A percentile compares a stretch with the other conserved stretches of the same genome.
These are phyloP conservation scores for Capronia coronata DNA, from an alignment of 2,329 filamentous ascomycete genomes.

Conservation along the genomic window DNA sequence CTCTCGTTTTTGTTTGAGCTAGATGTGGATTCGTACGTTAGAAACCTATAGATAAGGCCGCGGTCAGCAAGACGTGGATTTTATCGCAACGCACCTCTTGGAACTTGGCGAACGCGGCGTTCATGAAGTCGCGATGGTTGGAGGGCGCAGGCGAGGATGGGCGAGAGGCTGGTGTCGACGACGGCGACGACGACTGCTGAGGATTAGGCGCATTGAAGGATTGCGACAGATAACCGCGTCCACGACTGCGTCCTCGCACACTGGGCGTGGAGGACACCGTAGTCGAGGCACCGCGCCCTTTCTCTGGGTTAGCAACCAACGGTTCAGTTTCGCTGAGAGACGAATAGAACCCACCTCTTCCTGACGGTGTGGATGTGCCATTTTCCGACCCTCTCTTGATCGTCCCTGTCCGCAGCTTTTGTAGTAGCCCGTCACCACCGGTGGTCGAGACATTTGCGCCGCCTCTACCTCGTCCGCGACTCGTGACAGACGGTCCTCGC, in stretches of 20 bases:
- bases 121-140: conserved; percentile 21
- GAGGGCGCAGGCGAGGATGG: conserved; percentile 17
- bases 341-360: conserved; percentile 16
- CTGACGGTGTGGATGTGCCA: conserved; percentile 3
- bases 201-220: conserved; percentile 18
- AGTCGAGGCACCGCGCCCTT: conserved; percentile 18
- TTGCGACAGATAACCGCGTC: conserved; percentile 19
- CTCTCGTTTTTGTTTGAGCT: conserved; percentile 47
- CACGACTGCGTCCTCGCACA: conserved; percentile 16
- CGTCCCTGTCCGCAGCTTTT: conserved; percentile 19
- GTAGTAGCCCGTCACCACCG: conserved; percentile 17
- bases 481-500: conserved; percentile 8
- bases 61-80: conserved; percentile 22
- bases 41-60: conserved; percentile 21
- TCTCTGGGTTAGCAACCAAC: conserved; percentile 7
- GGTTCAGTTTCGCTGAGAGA: background rate
- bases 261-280: conserved; percentile 4
- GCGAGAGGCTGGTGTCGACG: conserved; percentile 15
- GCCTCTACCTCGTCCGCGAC: conserved; percentile 16
- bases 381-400: conserved; percentile 15
- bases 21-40: conserved; percentile 28
- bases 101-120: conserved; percentile 16
- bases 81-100: conserved; percentile 24
- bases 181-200: conserved; percentile 2
- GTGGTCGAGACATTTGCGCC: conserved; percentile 3